Base-by-base conservation (phyloP, 116 monocot species). In the Zostera marina region DNA sequence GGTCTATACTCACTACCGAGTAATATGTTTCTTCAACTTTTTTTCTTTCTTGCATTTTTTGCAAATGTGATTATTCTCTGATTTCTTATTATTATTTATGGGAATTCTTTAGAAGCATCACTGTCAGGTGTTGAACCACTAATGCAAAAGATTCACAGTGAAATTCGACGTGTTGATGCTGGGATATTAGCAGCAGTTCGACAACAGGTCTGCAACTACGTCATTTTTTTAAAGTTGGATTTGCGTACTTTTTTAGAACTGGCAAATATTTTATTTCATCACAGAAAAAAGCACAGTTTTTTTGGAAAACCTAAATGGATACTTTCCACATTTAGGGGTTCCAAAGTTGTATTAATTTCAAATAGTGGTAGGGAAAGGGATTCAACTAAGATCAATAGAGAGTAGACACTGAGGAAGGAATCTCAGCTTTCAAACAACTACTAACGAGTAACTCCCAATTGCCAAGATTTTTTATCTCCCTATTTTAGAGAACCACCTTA, bases 111-210 rank as follows among this genome's bases (percentile, higher is more conserved):
- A 96, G 96, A 96, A 65, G 96, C 89, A 66, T 96, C 96, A 53
- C 74, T 96, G 73, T 74, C 82, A 51, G 96, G 96, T 43, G 85
- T 96, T 19, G 96, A 96, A 69, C 96, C 96, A 49, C 80, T 96
- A 41, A 96, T 96, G 82, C 96, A 96, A 56, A 89, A 96, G 78
- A 96, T 96, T 69, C 96, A 88, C 46, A 80, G 72, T 68, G 96
- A 89, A 72, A 96, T 96, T 66, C 82, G 80, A 26, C 82, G 82
- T 63, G 89, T 96, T 16, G 96, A 96, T 80, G 82, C 85, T 22
- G 80, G 78, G 7, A 96, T 89, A 66, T 72, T 96, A 43, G 73
- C 89, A 63, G 89, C 96, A 44, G 96, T 96, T 66, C 69, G 85
- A 41, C 96, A 85, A 64, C 96, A 96, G 89, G 96, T 96, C 8